Conservation (phyloP, 805 yeast genomes). For the Yarrowia sp. region DNA sequence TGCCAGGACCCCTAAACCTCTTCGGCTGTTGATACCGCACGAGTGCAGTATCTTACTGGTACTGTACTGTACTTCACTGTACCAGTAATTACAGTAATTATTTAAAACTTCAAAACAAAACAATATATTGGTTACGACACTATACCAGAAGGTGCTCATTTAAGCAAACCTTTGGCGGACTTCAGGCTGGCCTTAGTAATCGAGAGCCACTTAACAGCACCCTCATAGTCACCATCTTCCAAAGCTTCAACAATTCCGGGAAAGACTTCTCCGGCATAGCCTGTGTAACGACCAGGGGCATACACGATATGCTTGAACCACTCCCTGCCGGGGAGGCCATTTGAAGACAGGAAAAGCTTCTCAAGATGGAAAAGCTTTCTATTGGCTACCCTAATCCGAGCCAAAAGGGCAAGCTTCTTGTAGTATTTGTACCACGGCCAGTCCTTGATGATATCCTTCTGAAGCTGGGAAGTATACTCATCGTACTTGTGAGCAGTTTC, state of each 20-base stretch:
- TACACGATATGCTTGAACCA: constrained; percentile 69
- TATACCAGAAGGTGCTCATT: neutral
- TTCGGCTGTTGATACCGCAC: too few species aligned
- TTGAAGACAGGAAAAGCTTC: constrained; percentile 55
- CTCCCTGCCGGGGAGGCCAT: constrained; percentile 58
- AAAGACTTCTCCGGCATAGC: constrained; percentile 64
- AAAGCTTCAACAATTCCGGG: constrained; percentile 64
- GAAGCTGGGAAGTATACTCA: constrained; percentile 55
- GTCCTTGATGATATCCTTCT: constrained; percentile 62
- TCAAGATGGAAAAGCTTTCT: constrained; percentile 55
- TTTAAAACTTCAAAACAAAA: neutral
- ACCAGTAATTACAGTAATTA: too few species aligned
- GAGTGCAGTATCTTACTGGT: too few species aligned
- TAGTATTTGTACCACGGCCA: constrained; percentile 73
- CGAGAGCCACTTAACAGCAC: constrained; percentile 53
- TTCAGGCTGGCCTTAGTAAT: constrained; percentile 44
- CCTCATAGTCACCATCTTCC: constrained; percentile 55
- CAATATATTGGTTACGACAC: neutral
- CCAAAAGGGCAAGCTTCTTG: constrained; percentile 44
- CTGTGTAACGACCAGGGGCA: constrained; percentile 67
- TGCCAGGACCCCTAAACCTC: too few species aligned
- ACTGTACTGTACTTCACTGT: too few species aligned
- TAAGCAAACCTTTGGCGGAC: constrained; percentile 14
- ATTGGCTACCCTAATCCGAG: constrained; percentile 50
- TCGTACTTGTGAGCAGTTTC: constrained; percentile 57